Conservation (phyloP, 2,329 filamentous ascomycete species). For the Fusarium concolor region DNA sequence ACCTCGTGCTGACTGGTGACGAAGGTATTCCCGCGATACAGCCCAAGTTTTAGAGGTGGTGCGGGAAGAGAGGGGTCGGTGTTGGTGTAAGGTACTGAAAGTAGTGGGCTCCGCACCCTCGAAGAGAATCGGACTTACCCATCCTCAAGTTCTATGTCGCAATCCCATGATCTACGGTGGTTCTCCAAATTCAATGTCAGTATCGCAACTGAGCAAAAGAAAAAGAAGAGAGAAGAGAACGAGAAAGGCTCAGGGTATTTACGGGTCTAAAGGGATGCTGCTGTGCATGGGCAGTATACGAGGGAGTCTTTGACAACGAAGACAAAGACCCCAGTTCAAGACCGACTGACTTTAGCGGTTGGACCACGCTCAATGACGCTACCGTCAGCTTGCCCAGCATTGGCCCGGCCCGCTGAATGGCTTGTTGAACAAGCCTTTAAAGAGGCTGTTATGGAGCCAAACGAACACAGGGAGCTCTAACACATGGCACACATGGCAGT, state of each 20-base stretch:
- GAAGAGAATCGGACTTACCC: constrained; percentile 48
- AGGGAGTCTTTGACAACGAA: constrained; percentile 41
- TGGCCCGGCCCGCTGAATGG: constrained; percentile 33
- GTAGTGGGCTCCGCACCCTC: constrained; percentile 29
- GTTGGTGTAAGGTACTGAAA: constrained; percentile 26
- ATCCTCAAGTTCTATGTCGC: constrained; percentile 49
- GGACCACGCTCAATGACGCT: constrained; percentile 38
- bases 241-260: constrained; percentile 21
- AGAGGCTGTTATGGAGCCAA: constrained; percentile 31
- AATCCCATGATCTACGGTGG: constrained; percentile 49
- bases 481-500: constrained; percentile 35
- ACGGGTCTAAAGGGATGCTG: constrained; percentile 36
- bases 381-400: constrained; percentile 36
- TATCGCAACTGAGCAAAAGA: constrained; percentile 25
- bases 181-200: constrained; percentile 31
- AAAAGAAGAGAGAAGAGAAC: constrained; percentile 5
- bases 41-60: constrained; percentile 34
- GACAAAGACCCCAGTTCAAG: constrained; percentile 5
- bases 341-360: constrained; percentile 34
- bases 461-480: constrained; percentile 30
- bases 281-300: constrained; percentile 31
- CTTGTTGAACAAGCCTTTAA: constrained; percentile 26
- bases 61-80: constrained; percentile 42
- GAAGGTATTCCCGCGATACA: constrained; percentile 45
- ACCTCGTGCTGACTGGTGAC: constrained; percentile 12